Evolutionary conservation across 495 filamentous ascomycete genomes (phyloP), one percentile per base, ranked within the genome.

Genomic region (Aspergillus sclerotiicarbonarius): DNA sequence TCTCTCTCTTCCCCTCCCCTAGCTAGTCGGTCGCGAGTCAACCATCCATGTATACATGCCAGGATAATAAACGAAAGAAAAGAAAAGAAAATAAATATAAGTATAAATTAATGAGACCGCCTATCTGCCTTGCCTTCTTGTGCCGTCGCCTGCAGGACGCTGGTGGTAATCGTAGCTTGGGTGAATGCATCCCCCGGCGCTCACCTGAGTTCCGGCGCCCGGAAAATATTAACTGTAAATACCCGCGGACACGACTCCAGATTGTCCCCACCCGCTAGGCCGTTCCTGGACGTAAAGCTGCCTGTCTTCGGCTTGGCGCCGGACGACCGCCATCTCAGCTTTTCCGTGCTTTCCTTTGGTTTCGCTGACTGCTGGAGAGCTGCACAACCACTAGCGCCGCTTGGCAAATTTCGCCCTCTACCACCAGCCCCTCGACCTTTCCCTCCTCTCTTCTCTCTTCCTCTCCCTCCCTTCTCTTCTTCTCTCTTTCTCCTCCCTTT

Each of bases 311-410:
- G 54, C 66, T 63, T 61, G 60, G 60, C 61, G 63, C 62, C 57
- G 61, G 61, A 61, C 59, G 54, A 61, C 62, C 57, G 55, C 56
- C 62, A 58, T 62, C 62, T 67, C 67, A 69, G 67, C 64, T 64
- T 62, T 64, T 64, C 66, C 63, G 57, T 67, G 60, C 62, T 58
- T 67, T 60, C 53, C 60, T 64, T 62, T 59, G 59, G 41, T 57
- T 61, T 70, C 62, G 61, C 66, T 75, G 68, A 71, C 71, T 70
- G 67, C 69, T 62, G 65, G 60, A 63, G 65, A 75, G 71, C 71
- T 78, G 64, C 76, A 61, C 73, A 76, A 76, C 76, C 76, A 77
- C 76, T 79, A 79, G 76, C 70, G 72, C 58, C 49, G 37, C 72
- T 79, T 77, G 76, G 73, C 74, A 66, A 65, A 65, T 66, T 71